These are phyloP conservation scores for Ascochyta pisi DNA, from an alignment of 2,329 filamentous ascomycete genomes.

Conservation along the genomic window DNA sequence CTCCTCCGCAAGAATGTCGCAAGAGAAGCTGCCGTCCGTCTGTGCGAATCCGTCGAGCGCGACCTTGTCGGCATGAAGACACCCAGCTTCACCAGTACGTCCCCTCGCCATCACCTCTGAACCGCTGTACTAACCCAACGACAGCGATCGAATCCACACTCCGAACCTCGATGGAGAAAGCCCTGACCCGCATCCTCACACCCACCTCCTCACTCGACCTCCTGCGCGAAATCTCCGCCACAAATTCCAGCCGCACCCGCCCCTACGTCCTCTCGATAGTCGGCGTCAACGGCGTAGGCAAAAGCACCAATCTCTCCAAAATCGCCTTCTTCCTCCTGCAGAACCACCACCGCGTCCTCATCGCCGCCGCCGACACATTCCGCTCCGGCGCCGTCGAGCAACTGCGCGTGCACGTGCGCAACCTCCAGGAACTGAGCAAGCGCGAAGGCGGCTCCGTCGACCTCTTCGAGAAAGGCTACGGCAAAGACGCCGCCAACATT, in stretches of 20 bases:
- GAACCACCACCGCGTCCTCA: slow-evolving; percentile 94
- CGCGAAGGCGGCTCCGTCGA: slow-evolving; percentile 84
- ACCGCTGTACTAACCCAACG: slow-evolving; percentile 19
- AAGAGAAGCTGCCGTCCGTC: slow-evolving; percentile 86
- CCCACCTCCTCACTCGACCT: slow-evolving; percentile 94
- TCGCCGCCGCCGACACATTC: slow-evolving; percentile 96
- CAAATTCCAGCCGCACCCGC: slow-evolving; percentile 70
- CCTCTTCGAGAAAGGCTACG: slow-evolving; percentile 96
- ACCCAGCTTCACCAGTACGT: slow-evolving; percentile 78
- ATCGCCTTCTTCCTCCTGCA: slow-evolving; percentile 98
- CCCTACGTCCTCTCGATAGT: slow-evolving; percentile 99
- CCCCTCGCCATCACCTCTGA: background rate
- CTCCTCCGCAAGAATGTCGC: slow-evolving; percentile 95
- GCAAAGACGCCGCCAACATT: slow-evolving; percentile 94
- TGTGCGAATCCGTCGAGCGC: slow-evolving; percentile 90
- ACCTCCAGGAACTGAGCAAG: slow-evolving; percentile 84
- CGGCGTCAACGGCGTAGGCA: slow-evolving; percentile 97
- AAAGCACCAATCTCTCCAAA: slow-evolving; percentile 96
- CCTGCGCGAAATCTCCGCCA: slow-evolving; percentile 82
- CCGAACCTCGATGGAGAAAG: slow-evolving; percentile 86
- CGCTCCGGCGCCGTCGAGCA: slow-evolving; percentile 97
- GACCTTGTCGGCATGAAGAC: slow-evolving; percentile 92
- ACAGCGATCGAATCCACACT: slow-evolving; percentile 79
- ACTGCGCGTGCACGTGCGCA: slow-evolving; percentile 91
- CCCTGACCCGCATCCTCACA: slow-evolving; percentile 92